Evolutionary conservation across 2,329 filamentous ascomycete genomes (phyloP), one percentile per base, ranked within the genome.

Genomic region (Pseudogymnoascus sp.): DNA sequence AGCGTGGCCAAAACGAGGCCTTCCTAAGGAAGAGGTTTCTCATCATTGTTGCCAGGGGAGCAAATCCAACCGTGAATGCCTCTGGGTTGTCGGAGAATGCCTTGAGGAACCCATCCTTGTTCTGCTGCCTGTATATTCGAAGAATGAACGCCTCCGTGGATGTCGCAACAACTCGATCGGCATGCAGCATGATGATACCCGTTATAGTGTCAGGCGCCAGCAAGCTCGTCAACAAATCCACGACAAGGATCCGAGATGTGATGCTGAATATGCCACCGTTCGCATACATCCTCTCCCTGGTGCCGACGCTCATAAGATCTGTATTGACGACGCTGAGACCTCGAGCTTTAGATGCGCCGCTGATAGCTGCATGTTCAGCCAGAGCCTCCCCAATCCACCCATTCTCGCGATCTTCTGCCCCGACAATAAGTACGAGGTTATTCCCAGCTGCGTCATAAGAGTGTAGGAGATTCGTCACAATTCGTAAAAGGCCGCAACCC

Each of bases 401-500:
- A 84, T 97, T 97, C 73, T 99, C 95, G 65, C 90, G 86, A 35
- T 97, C 92, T 65, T 95, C 90, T 37, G 95, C 93, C 9, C 92
- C 93, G 44, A 97, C 86, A 19, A 99, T 78, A 50, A 99, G 80
- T 59, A 99, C 88, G 62, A 99, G 80, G 72, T 96, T 97, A 77
- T 95, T 96, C 13, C 95, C 95, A 3, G 91, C 91, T 1, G 92
- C 93, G 82, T 99, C 95, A 77, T 97, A 97, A 19, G 93, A 93
- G 76, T 99, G 95, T 29, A 99, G 85, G 40, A 99, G 84, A 74
- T 97, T 99, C n/a, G 91, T 96, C 72, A 97, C 84, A 64, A 99
- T 85, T 68, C 92, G 91, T 74, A 97, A 85, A 53, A 97, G 87
- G 70, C 95, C 95, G 59, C 99, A 87, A 69, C 95, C 95, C 62